Evolutionary conservation across 768 basidiomycete species (phyloP).

Genomic region (Russula foetens): DNA sequence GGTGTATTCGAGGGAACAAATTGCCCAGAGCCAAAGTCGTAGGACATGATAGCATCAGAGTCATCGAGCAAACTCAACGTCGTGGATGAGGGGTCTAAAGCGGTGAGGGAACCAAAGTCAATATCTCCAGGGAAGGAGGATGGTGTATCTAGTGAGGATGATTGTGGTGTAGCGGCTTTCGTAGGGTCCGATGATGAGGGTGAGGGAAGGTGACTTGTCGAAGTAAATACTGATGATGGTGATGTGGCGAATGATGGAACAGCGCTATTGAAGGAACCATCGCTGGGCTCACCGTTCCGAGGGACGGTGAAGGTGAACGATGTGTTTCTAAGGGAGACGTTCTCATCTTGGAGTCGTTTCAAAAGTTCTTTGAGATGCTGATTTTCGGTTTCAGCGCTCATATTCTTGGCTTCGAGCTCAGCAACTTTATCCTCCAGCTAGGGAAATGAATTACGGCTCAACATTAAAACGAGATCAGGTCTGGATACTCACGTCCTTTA

Average conservation of each 20-base stretch:
- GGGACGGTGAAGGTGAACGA: slow-evolving; percentile 83
- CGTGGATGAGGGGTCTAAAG: slow-evolving; percentile 67
- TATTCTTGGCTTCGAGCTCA: slow-evolving; percentile 77
- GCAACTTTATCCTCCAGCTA: slow-evolving; percentile 91
- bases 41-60: slow-evolving; percentile 22
- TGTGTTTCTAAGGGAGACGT: slow-evolving; percentile 68
- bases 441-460: not conserved
- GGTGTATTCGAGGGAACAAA: slow-evolving; percentile 37
- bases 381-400: slow-evolving; percentile 66
- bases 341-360: slow-evolving; percentile 79
- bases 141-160: slow-evolving; percentile 27
- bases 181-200: slow-evolving; percentile 21
- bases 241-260: slow-evolving; percentile 14
- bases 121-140: slow-evolving; percentile 25
- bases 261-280: slow-evolving; percentile 17
- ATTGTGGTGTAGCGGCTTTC: slow-evolving; percentile 18
- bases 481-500: slow-evolving; percentile 72
- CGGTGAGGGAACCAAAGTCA: slow-evolving; percentile 60
- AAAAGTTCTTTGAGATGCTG: slow-evolving; percentile 85
- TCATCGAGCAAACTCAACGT: slow-evolving; percentile 60
- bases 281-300: slow-evolving; percentile 25
- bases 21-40: slow-evolving; percentile 37
- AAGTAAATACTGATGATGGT: not conserved
- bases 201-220: slow-evolving; percentile 5
- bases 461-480: not conserved